Base-by-base conservation (phyloP, 2,329 filamentous ascomycete species). In the Sporothrix curviconia region DNA sequence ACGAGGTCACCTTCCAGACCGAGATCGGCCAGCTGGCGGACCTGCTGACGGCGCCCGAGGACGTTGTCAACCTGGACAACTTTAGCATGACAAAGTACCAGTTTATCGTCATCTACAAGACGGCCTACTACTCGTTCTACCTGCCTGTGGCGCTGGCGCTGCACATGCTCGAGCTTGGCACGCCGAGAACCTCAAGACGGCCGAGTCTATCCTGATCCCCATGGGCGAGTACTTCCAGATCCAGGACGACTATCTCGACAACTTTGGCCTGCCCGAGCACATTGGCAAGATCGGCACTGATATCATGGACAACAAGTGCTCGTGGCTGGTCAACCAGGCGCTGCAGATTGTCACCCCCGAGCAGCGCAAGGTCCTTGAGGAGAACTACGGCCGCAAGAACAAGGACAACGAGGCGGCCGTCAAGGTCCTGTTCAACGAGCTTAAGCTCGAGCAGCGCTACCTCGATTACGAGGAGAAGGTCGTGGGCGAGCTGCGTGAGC, bases 101-200 rank as follows among this genome's bases (percentile, higher is more conserved):
- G 67, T 99, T 97, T 81, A 99, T 99, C 69, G 94, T 99, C 76
- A 89, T 95, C 75, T 97, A 95, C 85, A 99, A 99, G 85, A 99
- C 94, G 24, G 92, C 94, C 53, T 99, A 95, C 80, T 99, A 99
- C 81, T 95, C 89, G 69, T 99, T 99, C 82, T 97, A 97, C 78
- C 87, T 99, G 14, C 94, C 94, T 59, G 91, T 99, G 57, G 92
- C 91, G 9, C 83, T 99, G 44, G 90, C 94, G 5, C 80, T 99
- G 66, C 80, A 92, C 78, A 87, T 91, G 75, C 83, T 92, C 64
- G 86, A 90, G 69, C 80, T 92, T 60, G 94, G 92, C 22, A 94
- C 90, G 8, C 83, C 28, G 83, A 88, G 75, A 97, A 96, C 78
- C 84, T 99, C 60, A 87, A 92, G 76, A 87, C 89, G 69, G 87